Percentiles rank a stretch among this genome's conserved stretches.
phyloP scores from a whole-genome alignment of 257 asterid genomes.

The Nicotiana knightiana region DNA sequence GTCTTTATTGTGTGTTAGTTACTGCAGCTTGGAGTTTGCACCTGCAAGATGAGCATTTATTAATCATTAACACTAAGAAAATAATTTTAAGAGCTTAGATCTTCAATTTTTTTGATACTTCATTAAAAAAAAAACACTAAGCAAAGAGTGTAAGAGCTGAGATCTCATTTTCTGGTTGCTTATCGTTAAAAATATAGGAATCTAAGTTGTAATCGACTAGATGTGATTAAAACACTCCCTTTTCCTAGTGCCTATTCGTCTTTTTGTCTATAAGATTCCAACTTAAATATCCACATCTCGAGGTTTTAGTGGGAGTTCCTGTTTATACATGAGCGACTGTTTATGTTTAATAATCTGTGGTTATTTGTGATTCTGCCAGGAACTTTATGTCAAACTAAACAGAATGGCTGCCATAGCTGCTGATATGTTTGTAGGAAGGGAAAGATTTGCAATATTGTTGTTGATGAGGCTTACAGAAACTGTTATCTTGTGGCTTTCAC shows the following conservation, averaged over 20 bases:
- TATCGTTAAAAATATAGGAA: background rate
- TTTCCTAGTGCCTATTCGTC: background rate
- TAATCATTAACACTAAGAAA: background rate
- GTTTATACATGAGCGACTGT: background rate
- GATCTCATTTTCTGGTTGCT: background rate
- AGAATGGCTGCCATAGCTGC: constrained; percentile 82
- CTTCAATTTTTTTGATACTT: background rate
- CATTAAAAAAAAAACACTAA: background rate
- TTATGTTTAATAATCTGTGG: constrained; percentile 8
- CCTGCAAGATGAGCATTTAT: background rate
- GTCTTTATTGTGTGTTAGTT: background rate
- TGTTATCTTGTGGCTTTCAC: constrained; percentile 91
- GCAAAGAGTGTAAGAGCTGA: background rate
- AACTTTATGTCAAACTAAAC: constrained; percentile 79
- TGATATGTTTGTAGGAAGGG: constrained; percentile 96
- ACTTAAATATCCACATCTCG: background rate
- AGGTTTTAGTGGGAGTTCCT: background rate
- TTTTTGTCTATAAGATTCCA: background rate
- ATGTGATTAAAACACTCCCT: background rate
- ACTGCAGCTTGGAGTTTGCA: background rate
- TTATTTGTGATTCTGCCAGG: constrained; percentile 42
- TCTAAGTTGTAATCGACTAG: background rate
- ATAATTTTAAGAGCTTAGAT: background rate
- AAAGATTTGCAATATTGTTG: constrained; percentile 83
- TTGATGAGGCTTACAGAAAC: constrained; percentile 98